Evolutionary conservation across 139 green algal genomes (phyloP).

Genomic region (Axilococcus clingmanii): DNA sequence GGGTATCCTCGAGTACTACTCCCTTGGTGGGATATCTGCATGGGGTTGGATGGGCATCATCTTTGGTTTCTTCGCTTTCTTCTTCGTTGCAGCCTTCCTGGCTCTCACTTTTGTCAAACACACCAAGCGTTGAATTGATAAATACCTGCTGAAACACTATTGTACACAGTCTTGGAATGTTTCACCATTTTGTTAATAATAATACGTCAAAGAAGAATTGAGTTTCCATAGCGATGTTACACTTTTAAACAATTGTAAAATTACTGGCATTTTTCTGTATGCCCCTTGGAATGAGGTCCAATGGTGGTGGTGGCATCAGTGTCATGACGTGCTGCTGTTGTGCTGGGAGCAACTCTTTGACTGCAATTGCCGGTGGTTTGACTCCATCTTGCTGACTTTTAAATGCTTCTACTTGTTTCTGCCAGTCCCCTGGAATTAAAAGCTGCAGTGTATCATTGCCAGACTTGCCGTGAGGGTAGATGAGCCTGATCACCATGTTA

Average conservation of each 20-base stretch:
- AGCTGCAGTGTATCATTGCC: slow-evolving; percentile 9
- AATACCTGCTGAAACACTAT: no score
- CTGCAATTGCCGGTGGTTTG: no score
- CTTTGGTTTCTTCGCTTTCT: slow-evolving; percentile 37
- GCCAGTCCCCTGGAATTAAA: slow-evolving; percentile 19
- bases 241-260: no score
- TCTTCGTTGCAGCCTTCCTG: slow-evolving; percentile 35
- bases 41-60: slow-evolving; percentile 55
- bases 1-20: slow-evolving; percentile 54
- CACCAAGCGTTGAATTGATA: slow-evolving; percentile 12
- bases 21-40: slow-evolving; percentile 36
- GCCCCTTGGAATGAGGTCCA: no score
- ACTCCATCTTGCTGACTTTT: no score
- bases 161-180: not conserved
- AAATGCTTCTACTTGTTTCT: slow-evolving; percentile 7
- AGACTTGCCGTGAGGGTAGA: slow-evolving; percentile 16
- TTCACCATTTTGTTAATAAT: not conserved
- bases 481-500: slow-evolving; percentile 13
- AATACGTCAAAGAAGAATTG: no score
- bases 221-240: no score
- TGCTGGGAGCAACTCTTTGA: not conserved
- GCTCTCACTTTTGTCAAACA: slow-evolving; percentile 41
- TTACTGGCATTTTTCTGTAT: no score
- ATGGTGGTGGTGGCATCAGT: no score
- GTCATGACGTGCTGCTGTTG: no score